phyloP scores from a whole-genome alignment of 306 rosid genomes.

The Gastrolobium villosum region DNA sequence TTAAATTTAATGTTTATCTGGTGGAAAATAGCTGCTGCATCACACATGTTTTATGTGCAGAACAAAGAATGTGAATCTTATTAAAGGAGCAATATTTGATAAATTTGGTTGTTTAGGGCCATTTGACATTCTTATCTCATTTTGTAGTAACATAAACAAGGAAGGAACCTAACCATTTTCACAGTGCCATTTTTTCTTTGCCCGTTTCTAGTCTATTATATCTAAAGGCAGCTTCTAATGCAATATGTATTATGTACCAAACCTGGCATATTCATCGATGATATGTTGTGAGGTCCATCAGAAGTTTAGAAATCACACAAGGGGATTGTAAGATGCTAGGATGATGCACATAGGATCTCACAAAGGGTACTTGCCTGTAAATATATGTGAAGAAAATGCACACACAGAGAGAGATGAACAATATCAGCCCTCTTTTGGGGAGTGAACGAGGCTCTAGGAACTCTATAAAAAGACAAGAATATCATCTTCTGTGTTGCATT shows the following conservation, averaged over 20 bases:
- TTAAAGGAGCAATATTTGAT: neutral
- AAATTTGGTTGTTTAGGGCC: neutral
- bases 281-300: neutral
- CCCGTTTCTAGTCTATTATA: neutral
- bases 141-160: neutral
- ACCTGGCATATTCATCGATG: neutral
- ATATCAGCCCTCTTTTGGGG: neutral
- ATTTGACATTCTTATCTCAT: neutral
- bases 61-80: constrained; percentile 9
- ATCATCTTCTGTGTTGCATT: neutral
- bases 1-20: too few relatives aligned
- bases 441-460: neutral
- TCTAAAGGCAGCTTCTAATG: neutral
- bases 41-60: neutral
- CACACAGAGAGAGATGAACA: too few relatives aligned
- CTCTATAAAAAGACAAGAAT: neutral
- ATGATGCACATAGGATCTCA: neutral
- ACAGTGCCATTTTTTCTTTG: neutral
- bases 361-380: neutral
- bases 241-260: neutral
- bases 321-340: neutral
- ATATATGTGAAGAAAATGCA: neutral
- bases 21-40: neutral
- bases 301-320: neutral
- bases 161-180: neutral